Evolutionary conservation across 495 filamentous ascomycete species (phyloP), one percentile per base, ranked within the genome.

Genomic region (Aspergillus mulundensis): DNA sequence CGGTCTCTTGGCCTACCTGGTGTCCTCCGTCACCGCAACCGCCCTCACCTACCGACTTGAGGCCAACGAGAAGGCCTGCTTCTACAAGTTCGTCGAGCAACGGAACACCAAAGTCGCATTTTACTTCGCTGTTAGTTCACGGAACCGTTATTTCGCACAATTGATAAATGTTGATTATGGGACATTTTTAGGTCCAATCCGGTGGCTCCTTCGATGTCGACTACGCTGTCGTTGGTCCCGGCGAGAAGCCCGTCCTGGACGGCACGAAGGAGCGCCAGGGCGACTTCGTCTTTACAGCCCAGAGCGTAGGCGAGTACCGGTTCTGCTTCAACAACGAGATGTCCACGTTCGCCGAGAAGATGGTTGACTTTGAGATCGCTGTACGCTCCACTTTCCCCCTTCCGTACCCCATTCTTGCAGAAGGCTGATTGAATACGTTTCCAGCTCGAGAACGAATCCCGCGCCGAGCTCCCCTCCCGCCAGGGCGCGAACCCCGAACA

Each of bases 311-410:
- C 45, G 94, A 97, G 64, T 97, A 97, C 74, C 83, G 83, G 53
- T 97, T 97, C 73, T 99, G 95, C 81, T 97, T 99, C 77, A 87
- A 94, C 75, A 99, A 97, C 65, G 89, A 95, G 64, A 96, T 97
- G 89, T 94, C 89, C 62, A 97, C 93, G 2, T 96, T 94, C 64
- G 86, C 93, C 20, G 95, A 99, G 77, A 99, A 99, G 74, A 85
- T 93, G 74, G 92, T 99, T 50, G 94, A 99, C 69, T 97, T 99
- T 66, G 95, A 99, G 76, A 96, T 99, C 69, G 82, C 94, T 61
- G 94, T 97, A 77, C 58, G 88, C 50, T 12, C 20, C 34, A 39
- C 5, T 20, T 14, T 21, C 39, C 14, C n/a, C 18, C 18, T 23
- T 36, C n/a, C n/a, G n/a, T n/a, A n/a, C n/a, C n/a, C n/a, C n/a